Base-by-base conservation (phyloP, 495 filamentous ascomycete species). In the Neurospora sp. region DNA sequence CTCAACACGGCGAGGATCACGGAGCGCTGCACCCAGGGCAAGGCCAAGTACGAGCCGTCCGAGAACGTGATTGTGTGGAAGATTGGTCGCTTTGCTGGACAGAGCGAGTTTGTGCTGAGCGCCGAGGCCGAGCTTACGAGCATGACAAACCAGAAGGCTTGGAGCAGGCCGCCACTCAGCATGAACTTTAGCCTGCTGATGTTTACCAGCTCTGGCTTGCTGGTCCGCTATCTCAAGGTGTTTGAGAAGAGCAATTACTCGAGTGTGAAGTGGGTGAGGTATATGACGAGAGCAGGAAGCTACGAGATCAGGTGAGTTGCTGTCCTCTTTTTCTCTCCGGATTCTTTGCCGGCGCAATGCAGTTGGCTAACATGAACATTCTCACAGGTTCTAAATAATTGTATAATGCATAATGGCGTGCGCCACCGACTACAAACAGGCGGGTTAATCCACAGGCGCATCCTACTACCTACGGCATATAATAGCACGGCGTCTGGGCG, bases 161-260 rank as follows among this genome's bases (percentile, higher is more conserved):
- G 96, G 96, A 94, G 91, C 76, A 87, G 96, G 68, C 96, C 96
- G 72, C 96, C 96, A 40, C 84, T 99, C 73, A 97, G 90, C 78
- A 82, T 99, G 81, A 95, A 86, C 80, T 99, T 99, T 78, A 93
- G 90, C 72, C 81, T 99, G 76, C 84, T 99, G 76, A 99, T 99
- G 96, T 99, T 99, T 82, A 99, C 96, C 42, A 94, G 91, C 78
- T 93, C 90, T 1, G 96, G 96, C 18, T 81, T 99, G 77, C 79
- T 99, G 75, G 96, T 99, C 69, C 84, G 96, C 53, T 99, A 99
- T 82, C 83, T 99, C 73, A 99, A 99, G 85, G 96, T 99, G 37
- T 99, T 99, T 84, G 96, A 99, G 87, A 99, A 99, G 89, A 93
- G 87, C 80, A 98, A 98, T 83, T 99, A 99, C 79, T 94, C 91